Evolutionary conservation across 352 stramenopile species (phyloP), one percentile per base, ranked within the genome.

Genomic region (Phytophthora meadii): DNA sequence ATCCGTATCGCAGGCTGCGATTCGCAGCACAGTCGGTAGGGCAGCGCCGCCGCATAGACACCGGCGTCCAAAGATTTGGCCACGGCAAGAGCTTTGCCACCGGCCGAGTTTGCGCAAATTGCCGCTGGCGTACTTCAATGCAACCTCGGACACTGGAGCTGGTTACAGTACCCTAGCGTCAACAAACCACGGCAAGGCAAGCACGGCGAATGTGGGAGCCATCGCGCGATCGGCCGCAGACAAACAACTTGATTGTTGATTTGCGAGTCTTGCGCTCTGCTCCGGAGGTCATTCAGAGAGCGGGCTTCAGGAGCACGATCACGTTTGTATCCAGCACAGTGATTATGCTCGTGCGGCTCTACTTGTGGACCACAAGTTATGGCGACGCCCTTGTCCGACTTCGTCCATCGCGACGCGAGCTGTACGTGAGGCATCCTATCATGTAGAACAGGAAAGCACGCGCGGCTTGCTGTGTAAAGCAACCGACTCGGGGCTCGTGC

Each of bases 251-350:
- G 30, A 36, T 36, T 36, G 30, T 36, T 36, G 30, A 36, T 36
- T 36, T 36, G 40, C 32, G 15, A 14, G 36, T 15, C 11, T n/a
- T 51, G 36, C 12, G 14, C 34, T 19, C 7, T 17, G 11, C 12
- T 41, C 36, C 11, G 53, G 52, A 68, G 36, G 60, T 7, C 36
- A 68, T 56, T 62, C 60, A 68, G 52, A 68, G 60, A 68, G 24
- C 56, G 56, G 56, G 7, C 47, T 48, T n/a, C 4, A 12, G 24
- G 12, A 34, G 45, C 55, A 50, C 15, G 56, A 32, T 22, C 24
- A 54, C 4, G 11, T 30, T 30, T 30, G 27, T 30, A 19, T 17
- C 17, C 17, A 45, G 9, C 9, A 14, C 7, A 2, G 32, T 32
- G 34, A 62, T 39, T 27, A 49, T 63, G 55, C 7, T 34, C 25